These are phyloP conservation scores for Erythrophleum fordii DNA, from an alignment of 306 rosid species.

Conservation along the genomic window DNA sequence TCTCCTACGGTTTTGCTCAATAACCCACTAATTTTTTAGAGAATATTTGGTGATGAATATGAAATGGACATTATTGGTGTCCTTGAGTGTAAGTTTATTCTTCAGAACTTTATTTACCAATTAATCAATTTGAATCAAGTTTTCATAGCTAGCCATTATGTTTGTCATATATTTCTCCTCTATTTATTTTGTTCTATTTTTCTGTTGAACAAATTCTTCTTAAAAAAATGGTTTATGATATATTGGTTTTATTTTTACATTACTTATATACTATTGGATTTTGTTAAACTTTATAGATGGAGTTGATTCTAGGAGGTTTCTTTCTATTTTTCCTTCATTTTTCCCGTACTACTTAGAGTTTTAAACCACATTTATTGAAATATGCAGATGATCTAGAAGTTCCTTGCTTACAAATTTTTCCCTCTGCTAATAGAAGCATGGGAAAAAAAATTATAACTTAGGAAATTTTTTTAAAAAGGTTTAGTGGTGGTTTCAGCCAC, in stretches of 20 bases:
- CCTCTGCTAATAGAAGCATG: too few relatives aligned
- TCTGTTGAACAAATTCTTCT: not conserved
- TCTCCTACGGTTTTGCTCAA: conserved; percentile 78
- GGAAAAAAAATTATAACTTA: too few relatives aligned
- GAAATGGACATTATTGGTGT: conserved; percentile 85
- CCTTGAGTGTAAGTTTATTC: conserved; percentile 81
- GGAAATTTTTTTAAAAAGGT: too few relatives aligned
- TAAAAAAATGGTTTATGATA: conserved; percentile 16
- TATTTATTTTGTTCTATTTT: not conserved
- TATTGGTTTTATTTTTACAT: not conserved
- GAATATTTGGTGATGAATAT: conserved; percentile 77
- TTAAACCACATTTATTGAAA: not conserved
- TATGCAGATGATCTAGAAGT: conserved; percentile 87
- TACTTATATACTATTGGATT: not conserved
- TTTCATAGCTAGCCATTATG: conserved; percentile 10
- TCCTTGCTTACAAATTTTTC: too few relatives aligned
- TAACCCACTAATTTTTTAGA: conserved; percentile 85
- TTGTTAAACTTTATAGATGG: not conserved
- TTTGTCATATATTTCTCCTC: not conserved
- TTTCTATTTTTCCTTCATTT: not conserved
- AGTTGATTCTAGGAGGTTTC: not conserved
- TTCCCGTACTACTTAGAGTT: not conserved
- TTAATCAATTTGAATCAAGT: not conserved
- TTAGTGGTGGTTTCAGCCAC: too few relatives aligned
- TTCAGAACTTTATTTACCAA: conserved; percentile 1